Evolutionary conservation across 306 rosid species (phyloP).

Genomic region (Trichosanthes truncata): DNA sequence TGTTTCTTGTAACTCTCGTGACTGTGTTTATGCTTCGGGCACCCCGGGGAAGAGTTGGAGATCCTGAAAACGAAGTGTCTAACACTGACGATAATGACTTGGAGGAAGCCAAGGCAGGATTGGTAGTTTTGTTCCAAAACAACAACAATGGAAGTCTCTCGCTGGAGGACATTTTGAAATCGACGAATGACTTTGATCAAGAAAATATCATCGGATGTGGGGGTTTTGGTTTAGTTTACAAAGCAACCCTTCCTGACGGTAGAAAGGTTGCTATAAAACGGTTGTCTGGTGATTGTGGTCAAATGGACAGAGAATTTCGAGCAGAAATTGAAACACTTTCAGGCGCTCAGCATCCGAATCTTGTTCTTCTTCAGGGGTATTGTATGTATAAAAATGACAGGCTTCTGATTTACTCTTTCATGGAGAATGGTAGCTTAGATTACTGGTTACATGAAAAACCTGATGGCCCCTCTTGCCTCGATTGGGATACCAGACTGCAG

Average conservation of each 20-base stretch:
- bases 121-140: conserved; percentile 7
- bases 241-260: conserved; percentile 30
- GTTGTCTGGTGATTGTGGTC: conserved; percentile 35
- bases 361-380: conserved; percentile 36
- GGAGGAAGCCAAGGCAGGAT: not conserved
- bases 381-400: conserved; percentile 27
- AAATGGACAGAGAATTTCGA: conserved; percentile 35
- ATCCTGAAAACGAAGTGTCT: not conserved
- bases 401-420: conserved; percentile 31
- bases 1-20: not conserved
- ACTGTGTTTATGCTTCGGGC: conserved; percentile 14
- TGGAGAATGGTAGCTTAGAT: conserved; percentile 39
- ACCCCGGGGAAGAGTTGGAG: not conserved
- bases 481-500: conserved; percentile 25
- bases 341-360: conserved; percentile 38
- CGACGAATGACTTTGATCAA: conserved; percentile 26
- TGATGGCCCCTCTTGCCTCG: conserved; percentile 20
- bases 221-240: conserved; percentile 40
- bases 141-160: conserved; percentile 18
- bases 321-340: conserved; percentile 43
- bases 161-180: conserved; percentile 25
- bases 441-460: conserved; percentile 31
- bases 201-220: conserved; percentile 33
- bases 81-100: not conserved
- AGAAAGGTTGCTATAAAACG: conserved; percentile 32